Evolutionary conservation across 2,329 filamentous ascomycete species (phyloP).

Genomic region (Xylariales sp.): DNA sequence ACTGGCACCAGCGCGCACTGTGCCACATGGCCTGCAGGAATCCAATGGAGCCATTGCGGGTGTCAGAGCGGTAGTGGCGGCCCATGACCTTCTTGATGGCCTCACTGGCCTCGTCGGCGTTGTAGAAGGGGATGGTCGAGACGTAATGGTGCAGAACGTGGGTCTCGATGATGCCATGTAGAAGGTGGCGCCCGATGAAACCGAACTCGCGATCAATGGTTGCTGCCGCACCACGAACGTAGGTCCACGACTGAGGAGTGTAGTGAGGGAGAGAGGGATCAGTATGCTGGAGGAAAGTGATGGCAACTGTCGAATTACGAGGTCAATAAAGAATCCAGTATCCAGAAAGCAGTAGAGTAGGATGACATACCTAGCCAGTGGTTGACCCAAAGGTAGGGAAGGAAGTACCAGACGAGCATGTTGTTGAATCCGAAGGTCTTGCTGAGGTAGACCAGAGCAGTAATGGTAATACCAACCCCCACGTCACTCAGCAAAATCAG

Average conservation of each 20-base stretch:
- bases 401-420: constrained; percentile 88
- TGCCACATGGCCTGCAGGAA: constrained; percentile 83
- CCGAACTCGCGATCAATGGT: constrained; percentile 97
- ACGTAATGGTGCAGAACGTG: constrained; percentile 98
- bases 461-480: constrained; percentile 62
- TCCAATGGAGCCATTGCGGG: constrained; percentile 68
- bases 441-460: constrained; percentile 63
- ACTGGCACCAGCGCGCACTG: constrained; percentile 84
- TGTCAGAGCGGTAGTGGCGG: constrained; percentile 84
- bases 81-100: constrained; percentile 96
- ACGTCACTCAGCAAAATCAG: constrained; percentile 83
- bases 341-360: no score
- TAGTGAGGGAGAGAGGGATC: constrained; percentile 94
- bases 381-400: constrained; percentile 97
- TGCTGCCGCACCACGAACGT: constrained; percentile 85
- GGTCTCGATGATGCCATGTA: constrained; percentile 96
- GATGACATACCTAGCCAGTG: constrained; percentile 86
- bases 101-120: constrained; percentile 90
- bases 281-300: constrained; percentile 96
- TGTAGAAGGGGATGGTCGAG: constrained; percentile 92
- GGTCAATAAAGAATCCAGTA: not conserved
- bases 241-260: constrained; percentile 81
- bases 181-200: constrained; percentile 83
- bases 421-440: constrained; percentile 80
- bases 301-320: constrained; percentile 66